phyloP scores from a whole-genome alignment of 768 basidiomycete species.

The Hericium rajendrae region DNA sequence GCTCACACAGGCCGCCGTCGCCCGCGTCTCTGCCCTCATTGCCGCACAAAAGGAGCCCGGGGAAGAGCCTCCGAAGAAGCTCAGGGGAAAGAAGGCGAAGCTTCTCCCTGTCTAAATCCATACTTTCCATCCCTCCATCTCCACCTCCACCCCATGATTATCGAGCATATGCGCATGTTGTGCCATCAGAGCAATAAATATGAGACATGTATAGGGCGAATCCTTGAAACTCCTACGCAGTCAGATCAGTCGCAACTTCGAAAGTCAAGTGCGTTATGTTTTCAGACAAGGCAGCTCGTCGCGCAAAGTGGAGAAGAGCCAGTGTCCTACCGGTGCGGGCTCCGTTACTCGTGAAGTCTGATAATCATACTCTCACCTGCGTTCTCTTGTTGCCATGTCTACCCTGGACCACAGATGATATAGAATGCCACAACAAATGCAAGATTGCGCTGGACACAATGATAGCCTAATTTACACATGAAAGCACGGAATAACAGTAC shows the following conservation, averaged over 20 bases:
- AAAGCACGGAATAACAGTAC: constrained; percentile 3
- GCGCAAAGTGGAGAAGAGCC: not conserved
- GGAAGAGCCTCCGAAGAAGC: constrained; percentile 54
- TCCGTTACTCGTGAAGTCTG: no score
- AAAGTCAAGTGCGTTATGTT: not conserved
- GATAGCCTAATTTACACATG: not conserved
- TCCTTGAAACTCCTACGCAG: not conserved
- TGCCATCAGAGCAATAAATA: not conserved
- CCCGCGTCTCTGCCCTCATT: constrained; percentile 65
- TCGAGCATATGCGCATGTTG: not conserved
- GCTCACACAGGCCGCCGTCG: constrained; percentile 51
- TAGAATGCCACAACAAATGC: not conserved
- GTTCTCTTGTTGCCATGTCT: no score
- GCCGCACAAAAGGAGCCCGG: constrained; percentile 67
- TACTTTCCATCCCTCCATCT: not conserved
- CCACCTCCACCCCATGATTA: not conserved
- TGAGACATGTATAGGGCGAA: not conserved
- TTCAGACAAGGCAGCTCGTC: not conserved
- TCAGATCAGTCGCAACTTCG: not conserved
- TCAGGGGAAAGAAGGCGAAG: constrained; percentile 57
- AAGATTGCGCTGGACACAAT: not conserved
- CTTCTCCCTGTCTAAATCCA: not conserved
- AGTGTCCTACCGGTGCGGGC: not conserved
- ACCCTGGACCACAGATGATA: not conserved
- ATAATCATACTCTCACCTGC: no score